Base-by-base conservation (phyloP, 208 protist species). In the Trichomonas tenax region DNA sequence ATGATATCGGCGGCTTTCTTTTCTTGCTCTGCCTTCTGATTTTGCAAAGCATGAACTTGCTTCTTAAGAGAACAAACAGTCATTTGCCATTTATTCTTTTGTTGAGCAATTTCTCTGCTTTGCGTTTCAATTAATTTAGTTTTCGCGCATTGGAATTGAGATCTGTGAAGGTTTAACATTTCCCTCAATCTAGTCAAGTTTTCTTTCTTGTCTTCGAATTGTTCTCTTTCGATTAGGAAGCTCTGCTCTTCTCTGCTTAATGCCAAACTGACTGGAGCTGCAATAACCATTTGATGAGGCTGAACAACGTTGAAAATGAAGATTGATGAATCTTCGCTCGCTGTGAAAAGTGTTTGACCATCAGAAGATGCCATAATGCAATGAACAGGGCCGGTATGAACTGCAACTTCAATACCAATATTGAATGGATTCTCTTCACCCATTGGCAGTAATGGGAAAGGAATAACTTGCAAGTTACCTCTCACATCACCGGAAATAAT, bases 281-380 rank as follows among this genome's bases (percentile, higher is more conserved):
- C 44, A 17, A 93, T 51, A 4, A 93, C 86, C 40, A 93, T 93
- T 36, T 93, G 86, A 38, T 93, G 86, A 31, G 86, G 86, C 45
- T 93, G 86, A 17, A 93, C 44, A 58, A 93, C 45, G 31, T 93
- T 93, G 44, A 93, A 93, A 9, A 93, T 93, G 46, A 93, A 93
- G 31, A 93, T 51, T 17, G 86, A 93, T 26, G 44, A 51, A 38
- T 93, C 86, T 93, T 93, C 86, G 3, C 40, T 48, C 15, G 44
- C 44, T 11, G 86, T 48, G 46, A 58, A 51, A 1, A 93, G 38
- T 44, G 86, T 93, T 51, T 93, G 86, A 4, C 86, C 86, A 51
- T 93, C 44, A 51, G 40, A 38, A 10, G 40, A 51, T 17, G 44
- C 17, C 17, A 89, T 40, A 17, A 93, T 93, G 26, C 44, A 93